phyloP scores from a whole-genome alignment of 805 yeast genomes.

The Starmerella floricola region DNA sequence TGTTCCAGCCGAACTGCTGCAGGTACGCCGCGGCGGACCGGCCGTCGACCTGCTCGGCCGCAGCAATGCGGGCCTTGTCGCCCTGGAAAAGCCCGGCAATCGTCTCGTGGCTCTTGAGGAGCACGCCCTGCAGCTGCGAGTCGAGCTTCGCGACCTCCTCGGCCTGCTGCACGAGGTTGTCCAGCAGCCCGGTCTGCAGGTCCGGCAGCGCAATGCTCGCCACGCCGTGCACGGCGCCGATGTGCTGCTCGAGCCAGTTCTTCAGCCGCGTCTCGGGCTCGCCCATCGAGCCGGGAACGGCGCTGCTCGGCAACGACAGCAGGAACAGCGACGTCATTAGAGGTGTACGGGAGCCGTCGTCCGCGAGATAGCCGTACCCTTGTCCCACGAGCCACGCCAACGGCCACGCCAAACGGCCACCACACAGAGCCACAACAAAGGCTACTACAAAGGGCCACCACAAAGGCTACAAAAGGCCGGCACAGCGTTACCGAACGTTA shows the following conservation, averaged over 20 bases:
- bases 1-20: conserved; percentile 75
- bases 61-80: conserved; percentile 34
- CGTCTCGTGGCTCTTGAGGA: conserved; percentile 66
- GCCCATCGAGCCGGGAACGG: conserved; percentile 28
- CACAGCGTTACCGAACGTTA: too few relatives aligned
- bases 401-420: background rate
- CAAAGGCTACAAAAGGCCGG: too few relatives aligned
- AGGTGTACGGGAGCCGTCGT: background rate
- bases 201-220: conserved; percentile 55
- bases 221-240: conserved; percentile 38
- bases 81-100: conserved; percentile 32
- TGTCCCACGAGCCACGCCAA: too few relatives aligned
- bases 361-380: too few relatives aligned
- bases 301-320: conserved; percentile 43
- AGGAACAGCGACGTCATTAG: conserved; percentile 25
- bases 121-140: conserved; percentile 56
- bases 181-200: conserved; percentile 90
- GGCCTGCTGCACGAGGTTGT: conserved; percentile 76
- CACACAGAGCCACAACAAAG: background rate
- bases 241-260: conserved; percentile 26
- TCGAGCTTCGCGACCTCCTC: conserved; percentile 82
- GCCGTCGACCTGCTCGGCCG: conserved; percentile 42
- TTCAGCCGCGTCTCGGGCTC: conserved; percentile 31
- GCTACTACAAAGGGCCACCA: too few relatives aligned
- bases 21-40: conserved; percentile 49